Evolutionary conservation across 2,329 filamentous ascomycete genomes (phyloP).

Genomic region (Colletotrichum sojae): DNA sequence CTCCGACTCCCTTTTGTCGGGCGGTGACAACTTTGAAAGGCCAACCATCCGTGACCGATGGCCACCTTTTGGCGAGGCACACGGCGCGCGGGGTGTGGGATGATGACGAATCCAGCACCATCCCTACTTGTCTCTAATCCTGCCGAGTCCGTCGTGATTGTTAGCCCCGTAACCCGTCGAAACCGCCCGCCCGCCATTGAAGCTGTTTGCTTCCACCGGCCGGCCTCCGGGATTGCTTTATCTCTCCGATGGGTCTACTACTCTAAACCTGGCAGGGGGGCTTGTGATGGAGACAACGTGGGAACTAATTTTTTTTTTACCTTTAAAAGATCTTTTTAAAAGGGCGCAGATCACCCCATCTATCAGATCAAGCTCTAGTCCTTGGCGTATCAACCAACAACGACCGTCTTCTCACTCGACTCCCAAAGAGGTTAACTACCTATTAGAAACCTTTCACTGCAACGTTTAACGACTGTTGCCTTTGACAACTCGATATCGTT

Average conservation of each 20-base stretch:
- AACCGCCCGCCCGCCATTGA: background rate
- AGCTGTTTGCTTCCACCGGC: background rate
- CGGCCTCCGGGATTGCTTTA: slow-evolving; percentile 15
- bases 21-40: slow-evolving; percentile 1
- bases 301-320: slow-evolving; percentile 2
- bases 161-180: background rate
- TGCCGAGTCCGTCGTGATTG: slow-evolving; percentile 3
- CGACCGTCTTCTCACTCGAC: background rate
- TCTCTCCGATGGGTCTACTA: slow-evolving; percentile 4
- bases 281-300: background rate
- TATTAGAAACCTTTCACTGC: background rate
- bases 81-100: background rate
- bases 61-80: background rate
- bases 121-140: background rate
- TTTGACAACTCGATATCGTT: background rate
- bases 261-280: background rate
- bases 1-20: slow-evolving; percentile 1
- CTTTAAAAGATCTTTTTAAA: background rate
- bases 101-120: slow-evolving; percentile 22
- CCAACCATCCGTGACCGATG: background rate
- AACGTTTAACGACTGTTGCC: background rate
- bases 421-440: background rate
- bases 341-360: slow-evolving; percentile 6
- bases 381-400: background rate
- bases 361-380: background rate